These are phyloP conservation scores for Jatropha curcas DNA, from an alignment of 345 rosid species.

Conservation along the genomic window DNA sequence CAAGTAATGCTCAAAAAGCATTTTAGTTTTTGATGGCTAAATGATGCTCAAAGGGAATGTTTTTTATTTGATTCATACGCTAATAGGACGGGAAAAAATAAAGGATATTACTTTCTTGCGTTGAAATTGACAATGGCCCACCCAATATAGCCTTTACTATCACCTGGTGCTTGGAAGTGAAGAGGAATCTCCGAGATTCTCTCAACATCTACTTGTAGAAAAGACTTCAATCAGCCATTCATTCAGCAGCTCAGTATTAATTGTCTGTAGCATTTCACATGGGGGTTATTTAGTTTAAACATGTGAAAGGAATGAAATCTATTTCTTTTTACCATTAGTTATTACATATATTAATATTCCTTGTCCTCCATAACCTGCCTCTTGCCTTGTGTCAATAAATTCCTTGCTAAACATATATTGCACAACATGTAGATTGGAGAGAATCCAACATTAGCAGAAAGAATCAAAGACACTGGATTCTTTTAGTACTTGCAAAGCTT, in stretches of 20 bases:
- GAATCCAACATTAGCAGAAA: background rate
- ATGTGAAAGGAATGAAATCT: no score
- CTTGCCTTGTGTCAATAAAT: background rate
- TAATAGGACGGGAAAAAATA: background rate
- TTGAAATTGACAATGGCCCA: background rate
- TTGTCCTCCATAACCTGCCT: background rate
- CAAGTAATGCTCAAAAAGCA: constrained; percentile 7
- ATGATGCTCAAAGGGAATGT: no score
- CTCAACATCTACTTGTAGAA: no score
- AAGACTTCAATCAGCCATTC: no score
- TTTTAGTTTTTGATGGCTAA: background rate
- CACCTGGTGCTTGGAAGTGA: background rate
- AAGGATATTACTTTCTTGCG: background rate
- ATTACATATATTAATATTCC: background rate
- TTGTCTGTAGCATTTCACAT: no score
- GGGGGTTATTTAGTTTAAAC: no score
- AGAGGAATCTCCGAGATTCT: background rate
- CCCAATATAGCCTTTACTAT: background rate
- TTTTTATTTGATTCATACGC: background rate
- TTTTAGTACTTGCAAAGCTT: no score
- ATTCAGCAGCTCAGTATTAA: no score
- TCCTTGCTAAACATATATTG: background rate
- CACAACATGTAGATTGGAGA: background rate
- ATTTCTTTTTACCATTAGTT: no score
- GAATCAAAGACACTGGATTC: no score